Evolutionary conservation across 352 stramenopile genomes (phyloP).

Genomic region (Pythium utonaiense): DNA sequence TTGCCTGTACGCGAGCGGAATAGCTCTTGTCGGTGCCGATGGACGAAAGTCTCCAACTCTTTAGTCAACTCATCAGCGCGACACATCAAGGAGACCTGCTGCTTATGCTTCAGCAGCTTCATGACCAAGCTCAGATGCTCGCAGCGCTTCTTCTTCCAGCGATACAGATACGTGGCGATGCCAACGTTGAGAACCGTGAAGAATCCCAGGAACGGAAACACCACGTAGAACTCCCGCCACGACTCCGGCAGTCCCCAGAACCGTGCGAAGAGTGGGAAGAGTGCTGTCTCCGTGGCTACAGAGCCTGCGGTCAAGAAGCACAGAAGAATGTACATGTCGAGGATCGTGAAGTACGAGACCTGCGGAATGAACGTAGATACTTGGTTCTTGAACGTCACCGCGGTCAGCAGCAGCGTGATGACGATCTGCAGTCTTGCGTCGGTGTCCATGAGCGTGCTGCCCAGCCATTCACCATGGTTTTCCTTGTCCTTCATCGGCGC

Average conservation of each 20-base stretch:
- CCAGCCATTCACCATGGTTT: background rate
- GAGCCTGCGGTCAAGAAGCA: constrained; percentile 53
- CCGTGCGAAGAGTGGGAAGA: constrained; percentile 39
- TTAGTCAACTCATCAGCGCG: too few relatives aligned
- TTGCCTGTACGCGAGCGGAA: too few relatives aligned
- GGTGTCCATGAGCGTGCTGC: constrained; percentile 37
- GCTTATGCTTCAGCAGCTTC: too few relatives aligned
- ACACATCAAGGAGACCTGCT: too few relatives aligned
- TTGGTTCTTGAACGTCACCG: constrained; percentile 65
- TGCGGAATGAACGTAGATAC: constrained; percentile 45
- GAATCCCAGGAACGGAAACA: constrained; percentile 29
- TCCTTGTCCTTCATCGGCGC: constrained; percentile 5
- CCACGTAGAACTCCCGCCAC: constrained; percentile 27
- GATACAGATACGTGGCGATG: too few relatives aligned
- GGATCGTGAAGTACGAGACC: constrained; percentile 60
- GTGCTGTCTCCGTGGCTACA: constrained; percentile 49
- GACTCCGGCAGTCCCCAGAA: constrained; percentile 7
- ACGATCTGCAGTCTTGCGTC: constrained; percentile 54
- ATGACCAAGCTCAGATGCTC: too few relatives aligned
- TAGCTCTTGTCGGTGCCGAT: too few relatives aligned
- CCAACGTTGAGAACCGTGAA: constrained; percentile 49
- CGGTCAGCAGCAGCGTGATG: constrained; percentile 57
- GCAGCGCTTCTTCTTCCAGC: too few relatives aligned
- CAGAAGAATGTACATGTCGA: constrained; percentile 61
- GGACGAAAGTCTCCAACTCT: too few relatives aligned